phyloP scores from a whole-genome alignment of 2,329 filamentous ascomycete species.

The Bipolaris bicolor region DNA sequence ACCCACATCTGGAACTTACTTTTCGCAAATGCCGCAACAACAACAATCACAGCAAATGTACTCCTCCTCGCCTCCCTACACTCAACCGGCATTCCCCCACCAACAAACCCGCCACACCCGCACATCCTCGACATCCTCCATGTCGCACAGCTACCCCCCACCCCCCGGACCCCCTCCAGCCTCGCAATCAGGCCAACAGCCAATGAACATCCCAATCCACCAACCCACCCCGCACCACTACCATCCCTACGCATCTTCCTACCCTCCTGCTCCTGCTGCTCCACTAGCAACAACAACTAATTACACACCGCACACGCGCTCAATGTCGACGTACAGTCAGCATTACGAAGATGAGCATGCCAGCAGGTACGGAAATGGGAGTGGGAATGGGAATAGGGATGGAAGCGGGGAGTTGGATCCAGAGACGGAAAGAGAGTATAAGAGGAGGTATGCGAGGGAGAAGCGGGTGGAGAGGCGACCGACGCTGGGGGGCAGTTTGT shows the following conservation, averaged over 20 bases:
- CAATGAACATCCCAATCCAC: slow-evolving; percentile 7
- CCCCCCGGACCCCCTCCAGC: background rate
- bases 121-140: slow-evolving; percentile 13
- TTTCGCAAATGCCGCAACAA: slow-evolving; percentile 13
- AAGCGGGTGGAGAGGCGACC: slow-evolving; percentile 32
- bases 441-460: slow-evolving; percentile 24
- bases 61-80: slow-evolving; percentile 6
- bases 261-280: slow-evolving; percentile 9
- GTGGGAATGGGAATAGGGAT: background rate
- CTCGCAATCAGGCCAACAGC: background rate
- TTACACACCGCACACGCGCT: slow-evolving; percentile 12
- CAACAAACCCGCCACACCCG: slow-evolving; percentile 1
- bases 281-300: too few relatives aligned
- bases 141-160: background rate
- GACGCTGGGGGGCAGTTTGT: slow-evolving; percentile 37
- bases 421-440: slow-evolving; percentile 22
- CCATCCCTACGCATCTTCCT: slow-evolving; percentile 1
- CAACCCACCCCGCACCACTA: slow-evolving; percentile 1
- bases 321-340: slow-evolving; percentile 11
- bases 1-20: slow-evolving; percentile 9
- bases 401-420: slow-evolving; percentile 19
- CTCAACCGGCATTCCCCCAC: background rate
- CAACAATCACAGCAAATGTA: slow-evolving; percentile 20
- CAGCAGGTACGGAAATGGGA: background rate
- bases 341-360: background rate